Base-by-base conservation (phyloP, 306 rosid species). In the Phaseolus lunatus region DNA sequence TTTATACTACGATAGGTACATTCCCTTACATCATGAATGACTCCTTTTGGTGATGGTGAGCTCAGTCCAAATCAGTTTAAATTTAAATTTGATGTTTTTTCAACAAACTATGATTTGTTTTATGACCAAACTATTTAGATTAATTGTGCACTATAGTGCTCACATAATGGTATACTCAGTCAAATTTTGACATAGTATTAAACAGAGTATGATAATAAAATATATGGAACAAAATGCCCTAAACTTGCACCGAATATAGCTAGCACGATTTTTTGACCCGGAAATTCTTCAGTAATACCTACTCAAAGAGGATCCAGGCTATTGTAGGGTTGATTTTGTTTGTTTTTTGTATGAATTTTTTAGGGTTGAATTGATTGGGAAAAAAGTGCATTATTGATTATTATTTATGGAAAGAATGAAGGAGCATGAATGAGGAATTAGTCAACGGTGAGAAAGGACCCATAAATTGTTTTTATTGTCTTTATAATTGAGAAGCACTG, bases 361-460 rank as follows among this genome's bases (percentile, higher is more conserved):
- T 43, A 43, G 16, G 48, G 48, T 23, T 56, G 71, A 48, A 67
- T 53, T 24, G 61, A 57, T 72, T 26, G 3, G 11, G 0, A 5
- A n/a, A 66, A 26, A 49, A 43, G 61, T 12, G 50, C 16, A 19
- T 16, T 15, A 35, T 7, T 44, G 19, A 11, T 66, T 39, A 50
- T 65, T 50, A 35, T 64, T 50, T 31, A 15, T 39, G 61, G 22
- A 73, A 27, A 67, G 48, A 76, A 68, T 18, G 44, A 73, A 59
- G 0, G 58, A 81, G 72, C 64, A 9, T 31, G 63, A 61, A 66
- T 45, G 63, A 27, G 8, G 81, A 9, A 53, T 35, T 64, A 82
- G 86, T 85, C 86, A 78, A 85, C 68, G 78, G 85, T 83, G 83
- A 81, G 77, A 81, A 66, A 62, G 72, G 91, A 84, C 85, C 87